These are phyloP conservation scores for Aspergillus sclerotiicarbonarius DNA, from an alignment of 495 filamentous ascomycete genomes.

Conservation along the genomic window DNA sequence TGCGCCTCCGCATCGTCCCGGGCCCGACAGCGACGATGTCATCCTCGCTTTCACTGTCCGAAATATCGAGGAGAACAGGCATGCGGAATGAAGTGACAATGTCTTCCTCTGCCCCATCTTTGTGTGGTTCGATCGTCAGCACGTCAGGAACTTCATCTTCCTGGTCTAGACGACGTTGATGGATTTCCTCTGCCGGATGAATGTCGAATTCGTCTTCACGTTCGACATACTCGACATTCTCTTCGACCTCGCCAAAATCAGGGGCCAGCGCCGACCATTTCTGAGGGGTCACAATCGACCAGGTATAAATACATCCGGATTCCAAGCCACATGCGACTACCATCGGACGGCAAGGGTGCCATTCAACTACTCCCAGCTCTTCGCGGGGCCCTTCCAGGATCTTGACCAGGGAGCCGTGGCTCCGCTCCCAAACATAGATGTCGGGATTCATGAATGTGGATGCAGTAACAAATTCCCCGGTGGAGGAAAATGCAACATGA, in stretches of 20 bases:
- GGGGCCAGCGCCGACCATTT: constrained; percentile 96
- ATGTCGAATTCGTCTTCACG: constrained; percentile 97
- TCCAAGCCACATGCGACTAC: constrained; percentile 89
- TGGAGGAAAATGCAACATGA: constrained; percentile 88
- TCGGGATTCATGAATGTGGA: constrained; percentile 97
- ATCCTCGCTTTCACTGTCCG: constrained; percentile 74
- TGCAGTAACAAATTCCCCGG: constrained; percentile 82
- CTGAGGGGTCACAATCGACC: constrained; percentile 89
- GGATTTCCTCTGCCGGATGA: constrained; percentile 90
- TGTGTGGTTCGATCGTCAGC: constrained; percentile 66
- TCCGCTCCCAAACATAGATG: constrained; percentile 97
- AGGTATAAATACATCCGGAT: constrained; percentile 83
- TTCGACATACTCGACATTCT: constrained; percentile 95
- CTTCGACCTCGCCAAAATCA: constrained; percentile 96
- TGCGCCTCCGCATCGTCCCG: constrained; percentile 78
- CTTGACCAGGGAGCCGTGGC: constrained; percentile 88
- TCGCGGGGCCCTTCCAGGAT: constrained; percentile 95
- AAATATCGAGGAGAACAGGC: constrained; percentile 82
- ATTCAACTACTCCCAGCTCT: constrained; percentile 92
- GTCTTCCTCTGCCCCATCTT: constrained; percentile 51
- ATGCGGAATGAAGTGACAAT: constrained; percentile 66
- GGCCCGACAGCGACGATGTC: constrained; percentile 83
- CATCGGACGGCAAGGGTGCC: constrained; percentile 88
- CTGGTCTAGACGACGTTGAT: constrained; percentile 80
- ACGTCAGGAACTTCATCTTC: constrained; percentile 93